Percentiles rank a stretch among this genome's conserved stretches.
These are phyloP conservation scores for Populus alba DNA, from an alignment of 345 rosid species.

Conservation along the genomic window DNA sequence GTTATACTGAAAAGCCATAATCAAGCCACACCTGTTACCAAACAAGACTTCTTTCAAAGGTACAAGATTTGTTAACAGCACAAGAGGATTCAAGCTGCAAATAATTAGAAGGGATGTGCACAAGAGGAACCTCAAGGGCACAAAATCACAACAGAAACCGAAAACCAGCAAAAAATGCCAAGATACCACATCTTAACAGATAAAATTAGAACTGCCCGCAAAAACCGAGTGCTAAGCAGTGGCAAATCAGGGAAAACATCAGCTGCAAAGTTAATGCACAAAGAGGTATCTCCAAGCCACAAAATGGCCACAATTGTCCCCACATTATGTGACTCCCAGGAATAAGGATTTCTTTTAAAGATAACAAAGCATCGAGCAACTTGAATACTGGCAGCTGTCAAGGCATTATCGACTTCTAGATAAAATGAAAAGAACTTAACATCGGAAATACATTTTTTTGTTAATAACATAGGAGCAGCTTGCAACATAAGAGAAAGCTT, in stretches of 20 bases:
- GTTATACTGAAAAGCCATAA: constrained; percentile 1
- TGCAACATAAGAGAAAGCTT: constrained; percentile 1
- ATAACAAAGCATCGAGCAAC: neutral
- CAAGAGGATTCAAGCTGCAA: neutral
- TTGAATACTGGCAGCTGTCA: neutral
- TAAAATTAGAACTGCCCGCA: neutral
- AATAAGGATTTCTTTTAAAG: neutral
- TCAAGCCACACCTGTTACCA: neutral
- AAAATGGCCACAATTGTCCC: neutral
- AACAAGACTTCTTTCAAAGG: neutral
- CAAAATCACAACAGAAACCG: neutral
- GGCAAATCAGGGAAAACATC: neutral
- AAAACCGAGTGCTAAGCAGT: neutral
- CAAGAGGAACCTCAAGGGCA: neutral
- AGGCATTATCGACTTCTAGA: neutral
- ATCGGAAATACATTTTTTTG: neutral
- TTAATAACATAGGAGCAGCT: neutral
- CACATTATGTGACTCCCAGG: neutral
- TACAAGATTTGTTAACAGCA: neutral
- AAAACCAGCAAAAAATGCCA: neutral
- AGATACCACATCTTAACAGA: neutral
- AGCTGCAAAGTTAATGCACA: neutral
- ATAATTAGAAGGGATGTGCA: neutral
- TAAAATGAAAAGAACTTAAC: neutral
- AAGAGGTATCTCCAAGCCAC: neutral